Conservation (phyloP, 2,329 filamentous ascomycete species). For the Monosporascus cannonballus region DNA sequence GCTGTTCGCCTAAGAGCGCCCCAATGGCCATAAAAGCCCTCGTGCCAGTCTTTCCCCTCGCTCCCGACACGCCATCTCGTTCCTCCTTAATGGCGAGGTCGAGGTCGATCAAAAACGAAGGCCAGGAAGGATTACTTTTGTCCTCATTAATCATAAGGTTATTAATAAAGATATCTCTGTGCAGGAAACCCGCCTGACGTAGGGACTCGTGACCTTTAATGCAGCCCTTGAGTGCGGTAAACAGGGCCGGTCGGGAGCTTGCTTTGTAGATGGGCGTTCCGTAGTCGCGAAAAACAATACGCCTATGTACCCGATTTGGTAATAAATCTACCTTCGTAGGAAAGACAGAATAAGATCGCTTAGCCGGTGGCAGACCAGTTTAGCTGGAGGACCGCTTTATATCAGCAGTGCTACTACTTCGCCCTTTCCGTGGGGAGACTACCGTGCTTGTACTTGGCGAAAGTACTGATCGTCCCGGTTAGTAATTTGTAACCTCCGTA, state of each 20-base stretch:
- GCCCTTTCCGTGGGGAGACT: too few species aligned
- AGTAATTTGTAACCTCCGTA: slow-evolving; percentile 23
- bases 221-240: slow-evolving; percentile 6
- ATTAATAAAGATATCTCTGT: slow-evolving; percentile 29
- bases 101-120: slow-evolving; percentile 10
- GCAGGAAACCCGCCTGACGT: slow-evolving; percentile 24
- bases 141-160: slow-evolving; percentile 7
- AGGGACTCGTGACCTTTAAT: slow-evolving; percentile 23
- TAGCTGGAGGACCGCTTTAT: slow-evolving; percentile 4
- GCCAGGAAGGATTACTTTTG: not conserved
- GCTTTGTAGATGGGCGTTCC: slow-evolving; percentile 10
- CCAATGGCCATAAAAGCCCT: slow-evolving; percentile 9
- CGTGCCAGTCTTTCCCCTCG: slow-evolving; percentile 1
- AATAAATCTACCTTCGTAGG: not conserved
- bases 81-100: slow-evolving; percentile 4
- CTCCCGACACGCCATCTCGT: not conserved
- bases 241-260: slow-evolving; percentile 5
- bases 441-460: too few species aligned
- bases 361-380: slow-evolving; percentile 1
- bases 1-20: slow-evolving; percentile 6
- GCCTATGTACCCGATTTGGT: slow-evolving; percentile 5
- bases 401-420: too few species aligned
- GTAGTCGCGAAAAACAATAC: not conserved
- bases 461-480: too few species aligned
- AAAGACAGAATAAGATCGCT: slow-evolving; percentile 3